Conservation (phyloP, 108 stramenopile genomes). For the Schizochytrium sp. region DNA sequence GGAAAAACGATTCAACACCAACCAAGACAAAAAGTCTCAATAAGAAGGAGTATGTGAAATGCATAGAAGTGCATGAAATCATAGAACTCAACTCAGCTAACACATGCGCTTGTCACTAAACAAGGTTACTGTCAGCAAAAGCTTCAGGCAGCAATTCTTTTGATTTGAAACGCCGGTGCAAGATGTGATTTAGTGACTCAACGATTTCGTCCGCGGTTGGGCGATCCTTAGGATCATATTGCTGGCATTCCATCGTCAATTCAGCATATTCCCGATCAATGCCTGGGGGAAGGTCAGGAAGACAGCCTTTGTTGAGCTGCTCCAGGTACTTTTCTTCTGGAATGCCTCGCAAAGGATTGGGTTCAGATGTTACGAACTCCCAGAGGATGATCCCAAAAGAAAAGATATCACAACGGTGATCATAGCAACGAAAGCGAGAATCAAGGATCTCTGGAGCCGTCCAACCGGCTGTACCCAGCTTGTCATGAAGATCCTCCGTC, state of each 20-base stretch:
- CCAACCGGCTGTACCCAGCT: conserved; percentile 46
- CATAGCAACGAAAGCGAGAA: background rate
- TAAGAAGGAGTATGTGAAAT: background rate
- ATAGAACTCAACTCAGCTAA: background rate
- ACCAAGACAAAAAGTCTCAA: background rate
- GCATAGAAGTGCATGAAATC: background rate
- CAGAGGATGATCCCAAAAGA: conserved; percentile 39
- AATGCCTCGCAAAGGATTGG: conserved; percentile 5
- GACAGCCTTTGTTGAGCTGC: background rate
- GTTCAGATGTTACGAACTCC: conserved; percentile 5
- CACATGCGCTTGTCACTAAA: no score
- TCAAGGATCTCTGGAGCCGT: conserved; percentile 18
- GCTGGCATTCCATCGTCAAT: background rate
- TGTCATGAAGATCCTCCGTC: background rate
- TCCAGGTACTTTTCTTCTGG: background rate
- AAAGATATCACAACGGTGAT: background rate
- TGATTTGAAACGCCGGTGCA: background rate
- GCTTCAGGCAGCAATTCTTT: background rate
- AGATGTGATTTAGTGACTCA: background rate
- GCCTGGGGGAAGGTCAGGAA: background rate
- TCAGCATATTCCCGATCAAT: background rate
- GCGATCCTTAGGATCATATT: conserved; percentile 16
- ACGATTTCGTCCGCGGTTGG: conserved; percentile 30
- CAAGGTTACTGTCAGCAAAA: no score
- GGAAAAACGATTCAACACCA: background rate